Evolutionary conservation across 2,329 filamentous ascomycete species (phyloP), one percentile per base, ranked within the genome.

Genomic region (Incumbomyces delicatus): DNA sequence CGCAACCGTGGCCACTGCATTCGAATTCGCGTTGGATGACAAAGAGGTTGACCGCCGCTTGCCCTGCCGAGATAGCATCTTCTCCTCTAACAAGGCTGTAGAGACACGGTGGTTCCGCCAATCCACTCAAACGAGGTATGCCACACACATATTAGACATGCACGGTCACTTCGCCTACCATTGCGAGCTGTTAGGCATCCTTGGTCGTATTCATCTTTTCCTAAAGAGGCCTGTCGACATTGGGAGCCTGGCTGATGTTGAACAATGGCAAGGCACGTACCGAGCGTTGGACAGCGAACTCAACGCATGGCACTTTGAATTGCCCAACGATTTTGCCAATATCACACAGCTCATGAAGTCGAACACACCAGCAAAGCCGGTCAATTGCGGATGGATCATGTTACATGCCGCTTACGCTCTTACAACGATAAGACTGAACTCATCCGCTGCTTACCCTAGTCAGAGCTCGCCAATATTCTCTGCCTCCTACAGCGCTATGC

Each of bases 171-270:
- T 95, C 63, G 85, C 85, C 8, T 89, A 92, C 61, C 94, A 95
- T 60, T 82, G 95, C 50, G 89, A 95, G 62, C 84, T 95, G n/a
- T 70, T 95, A 2, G 87, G 87, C 1, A 89, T 94, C 42, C 69
- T 95, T 2, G 89, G 87, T 44, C 81, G 85, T 54, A 87, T 95
- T 46, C 89, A 95, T 67, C 78, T 84, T 44, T 95, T 95, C 55
- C 68, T 95, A 46, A 94, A 94, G 62, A 81, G 83, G 55, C 88
- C 89, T 0, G 86, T 95, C 27, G 87, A 95, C 59, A 95, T 95
- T 50, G 83, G 83, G 39, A 83, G 85, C 5, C 68, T 87, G 3
- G 79, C 81, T 7, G 89, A 95, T 56, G 89, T 95, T 3, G 87
- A 94, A 62, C 75, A 83, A 61, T 95, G 89, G 89, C 87, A 95